These are phyloP conservation scores for Chrysochromulina tobinii DNA, from an alignment of 78 protist species.

Conservation along the genomic window DNA sequence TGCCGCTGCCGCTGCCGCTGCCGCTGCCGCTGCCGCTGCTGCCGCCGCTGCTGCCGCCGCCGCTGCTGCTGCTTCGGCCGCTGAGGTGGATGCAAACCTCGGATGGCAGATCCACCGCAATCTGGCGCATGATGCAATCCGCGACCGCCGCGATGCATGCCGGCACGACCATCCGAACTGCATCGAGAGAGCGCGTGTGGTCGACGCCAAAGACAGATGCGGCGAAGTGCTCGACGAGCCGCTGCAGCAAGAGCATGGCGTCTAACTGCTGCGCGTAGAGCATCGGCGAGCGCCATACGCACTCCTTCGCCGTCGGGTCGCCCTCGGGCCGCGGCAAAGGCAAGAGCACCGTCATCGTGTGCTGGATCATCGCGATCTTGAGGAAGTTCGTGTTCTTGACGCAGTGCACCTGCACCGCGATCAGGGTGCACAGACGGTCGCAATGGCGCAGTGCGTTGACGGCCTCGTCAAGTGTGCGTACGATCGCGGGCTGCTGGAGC, in stretches of 20 bases:
- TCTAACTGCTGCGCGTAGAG: conserved; percentile 39
- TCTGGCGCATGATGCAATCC: conserved; percentile 33
- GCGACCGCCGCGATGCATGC: conserved; percentile 47
- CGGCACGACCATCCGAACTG: conserved; percentile 12
- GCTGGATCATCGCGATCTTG: conserved; percentile 27
- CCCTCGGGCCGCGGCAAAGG: conserved; percentile 37
- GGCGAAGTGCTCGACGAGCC: conserved; percentile 52
- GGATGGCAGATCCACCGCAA: conserved; percentile 30
- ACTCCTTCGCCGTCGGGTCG: neutral
- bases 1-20: neutral
- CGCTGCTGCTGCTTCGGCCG: neutral
- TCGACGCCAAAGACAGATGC: conserved; percentile 19
- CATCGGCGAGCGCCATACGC: neutral
- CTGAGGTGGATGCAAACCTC: conserved; percentile 15
- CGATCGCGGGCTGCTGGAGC: neutral
- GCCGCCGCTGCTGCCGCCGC: too few species aligned
- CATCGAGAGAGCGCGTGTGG: conserved; percentile 27
- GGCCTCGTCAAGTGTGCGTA: conserved; percentile 32
- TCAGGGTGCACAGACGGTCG: conserved; percentile 38
- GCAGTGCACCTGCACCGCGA: conserved; percentile 29
- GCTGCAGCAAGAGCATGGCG: conserved; percentile 6
- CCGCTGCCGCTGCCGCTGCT: neutral
- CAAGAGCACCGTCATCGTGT: conserved; percentile 30
- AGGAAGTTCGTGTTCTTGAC: conserved; percentile 35
- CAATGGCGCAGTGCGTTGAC: conserved; percentile 34